A percentile compares a stretch with the other conserved stretches of the same genome.
Conservation (phyloP, 1,284 basidiomycete species). For the Trichosporon coremiiforme region DNA sequence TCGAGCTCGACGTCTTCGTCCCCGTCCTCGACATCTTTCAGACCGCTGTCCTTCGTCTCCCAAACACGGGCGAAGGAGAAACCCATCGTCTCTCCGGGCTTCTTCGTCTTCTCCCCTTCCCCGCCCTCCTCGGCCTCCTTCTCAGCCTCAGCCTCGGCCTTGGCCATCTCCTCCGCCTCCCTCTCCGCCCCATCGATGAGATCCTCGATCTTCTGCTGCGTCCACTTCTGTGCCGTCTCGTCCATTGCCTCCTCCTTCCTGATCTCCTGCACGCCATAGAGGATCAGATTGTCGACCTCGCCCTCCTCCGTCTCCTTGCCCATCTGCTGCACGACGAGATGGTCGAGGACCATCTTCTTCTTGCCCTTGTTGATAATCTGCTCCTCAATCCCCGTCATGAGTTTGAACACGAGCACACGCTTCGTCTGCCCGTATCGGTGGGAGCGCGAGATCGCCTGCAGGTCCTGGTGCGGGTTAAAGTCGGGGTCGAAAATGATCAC, state of each 20-base stretch:
- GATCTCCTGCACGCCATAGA: slow-evolving; percentile 76
- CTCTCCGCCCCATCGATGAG: slow-evolving; percentile 79
- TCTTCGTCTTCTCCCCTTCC: slow-evolving; percentile 24
- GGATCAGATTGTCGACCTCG: slow-evolving; percentile 76
- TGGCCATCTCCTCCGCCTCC: slow-evolving; percentile 64
- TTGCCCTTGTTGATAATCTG: slow-evolving; percentile 84
- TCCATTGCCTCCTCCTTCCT: slow-evolving; percentile 62
- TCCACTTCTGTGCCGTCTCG: slow-evolving; percentile 60
- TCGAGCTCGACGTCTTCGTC: slow-evolving; percentile 57
- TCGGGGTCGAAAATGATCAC: slow-evolving; percentile 92
- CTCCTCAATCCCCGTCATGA: slow-evolving; percentile 86
- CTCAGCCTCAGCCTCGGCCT: slow-evolving; percentile 42
- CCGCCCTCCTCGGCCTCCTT: slow-evolving; percentile 27
- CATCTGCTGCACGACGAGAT: slow-evolving; percentile 88
- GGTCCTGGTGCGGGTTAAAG: slow-evolving; percentile 81
- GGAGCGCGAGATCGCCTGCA: slow-evolving; percentile 82
- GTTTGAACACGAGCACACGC: slow-evolving; percentile 78
- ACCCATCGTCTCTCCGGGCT: slow-evolving; percentile 50
- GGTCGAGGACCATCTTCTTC: slow-evolving; percentile 86
- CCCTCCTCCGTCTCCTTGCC: slow-evolving; percentile 72
- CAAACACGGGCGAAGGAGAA: slow-evolving; percentile 87
- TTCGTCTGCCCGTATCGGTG: slow-evolving; percentile 62
- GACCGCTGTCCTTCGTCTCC: slow-evolving; percentile 70
- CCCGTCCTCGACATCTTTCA: slow-evolving; percentile 67
- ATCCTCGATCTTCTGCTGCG: slow-evolving; percentile 74